Conservation (phyloP, 2,329 filamentous ascomycete species). For the Nakataea oryzae region DNA sequence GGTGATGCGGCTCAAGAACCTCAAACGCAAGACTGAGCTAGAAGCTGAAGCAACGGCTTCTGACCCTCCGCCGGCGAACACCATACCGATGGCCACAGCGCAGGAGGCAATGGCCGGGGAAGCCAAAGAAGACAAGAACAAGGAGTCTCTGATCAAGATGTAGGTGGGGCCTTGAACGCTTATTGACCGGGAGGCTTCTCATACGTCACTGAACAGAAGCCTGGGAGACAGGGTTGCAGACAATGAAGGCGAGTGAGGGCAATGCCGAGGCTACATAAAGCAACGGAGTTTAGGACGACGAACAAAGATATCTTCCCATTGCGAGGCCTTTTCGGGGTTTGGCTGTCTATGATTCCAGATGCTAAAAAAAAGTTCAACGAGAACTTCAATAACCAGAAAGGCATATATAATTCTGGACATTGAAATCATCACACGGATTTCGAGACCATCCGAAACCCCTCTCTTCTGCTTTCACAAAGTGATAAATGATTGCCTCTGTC, state of each 20-base stretch:
- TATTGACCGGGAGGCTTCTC: too few relatives aligned
- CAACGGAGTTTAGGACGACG: too few relatives aligned
- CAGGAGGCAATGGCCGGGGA: too few relatives aligned
- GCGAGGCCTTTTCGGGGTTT: not conserved
- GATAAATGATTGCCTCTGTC: not conserved
- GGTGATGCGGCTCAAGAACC: constrained; percentile 3
- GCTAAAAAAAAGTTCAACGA: not conserved
- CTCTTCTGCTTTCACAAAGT: not conserved
- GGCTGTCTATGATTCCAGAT: not conserved
- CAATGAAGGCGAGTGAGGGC: too few relatives aligned
- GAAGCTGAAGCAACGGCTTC: not conserved
- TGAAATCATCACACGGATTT: not conserved
- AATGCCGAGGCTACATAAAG: too few relatives aligned
- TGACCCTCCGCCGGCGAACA: too few relatives aligned
- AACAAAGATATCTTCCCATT: too few relatives aligned
- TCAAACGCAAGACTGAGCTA: constrained; percentile 5
- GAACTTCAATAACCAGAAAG: not conserved
- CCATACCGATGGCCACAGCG: too few relatives aligned
- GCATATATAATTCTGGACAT: not conserved
- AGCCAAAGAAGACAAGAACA: not conserved
- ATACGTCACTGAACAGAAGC: too few relatives aligned
- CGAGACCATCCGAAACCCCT: not conserved
- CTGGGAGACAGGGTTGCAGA: too few relatives aligned
- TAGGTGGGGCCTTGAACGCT: not conserved
- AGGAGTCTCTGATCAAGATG: not conserved